Conservation (phyloP, 2,329 filamentous ascomycete genomes). For the Calonectria leucothoes region DNA sequence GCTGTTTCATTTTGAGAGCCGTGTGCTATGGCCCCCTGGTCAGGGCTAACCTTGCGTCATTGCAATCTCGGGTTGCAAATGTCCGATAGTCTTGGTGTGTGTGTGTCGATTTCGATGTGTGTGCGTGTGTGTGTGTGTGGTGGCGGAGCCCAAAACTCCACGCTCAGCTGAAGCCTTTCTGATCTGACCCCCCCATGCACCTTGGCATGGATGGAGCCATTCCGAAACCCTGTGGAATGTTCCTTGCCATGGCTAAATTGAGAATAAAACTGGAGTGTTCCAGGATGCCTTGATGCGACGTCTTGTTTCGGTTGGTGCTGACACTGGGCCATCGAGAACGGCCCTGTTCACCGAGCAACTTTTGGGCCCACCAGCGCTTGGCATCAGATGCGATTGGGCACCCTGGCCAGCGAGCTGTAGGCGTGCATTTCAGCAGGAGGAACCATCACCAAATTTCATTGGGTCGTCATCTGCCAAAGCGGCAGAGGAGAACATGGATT, state of each 20-base stretch:
- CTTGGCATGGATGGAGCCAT: no score
- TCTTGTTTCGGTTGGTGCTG: not conserved
- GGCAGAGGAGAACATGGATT: not conserved
- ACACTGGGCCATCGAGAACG: not conserved
- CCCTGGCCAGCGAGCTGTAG: not conserved
- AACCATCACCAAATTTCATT: not conserved
- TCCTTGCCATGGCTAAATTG: not conserved
- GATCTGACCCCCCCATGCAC: no score
- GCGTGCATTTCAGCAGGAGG: constrained; percentile 2
- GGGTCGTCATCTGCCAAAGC: not conserved
- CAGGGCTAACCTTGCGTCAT: constrained; percentile 3
- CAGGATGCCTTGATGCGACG: no score
- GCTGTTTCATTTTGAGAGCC: not conserved
- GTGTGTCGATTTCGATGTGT: no score
- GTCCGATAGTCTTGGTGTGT: no score
- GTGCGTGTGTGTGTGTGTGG: no score
- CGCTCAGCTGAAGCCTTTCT: no score
- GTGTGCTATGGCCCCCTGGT: not conserved
- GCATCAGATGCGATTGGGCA: not conserved
- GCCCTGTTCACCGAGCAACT: not conserved
- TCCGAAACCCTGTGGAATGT: not conserved
- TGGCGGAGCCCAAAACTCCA: no score
- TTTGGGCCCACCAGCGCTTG: not conserved
- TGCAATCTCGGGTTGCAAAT: not conserved
- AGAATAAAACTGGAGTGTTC: not conserved